phyloP scores from a whole-genome alignment of 192 early-diverging fungal genomes.

The Mortierella antarctica region DNA sequence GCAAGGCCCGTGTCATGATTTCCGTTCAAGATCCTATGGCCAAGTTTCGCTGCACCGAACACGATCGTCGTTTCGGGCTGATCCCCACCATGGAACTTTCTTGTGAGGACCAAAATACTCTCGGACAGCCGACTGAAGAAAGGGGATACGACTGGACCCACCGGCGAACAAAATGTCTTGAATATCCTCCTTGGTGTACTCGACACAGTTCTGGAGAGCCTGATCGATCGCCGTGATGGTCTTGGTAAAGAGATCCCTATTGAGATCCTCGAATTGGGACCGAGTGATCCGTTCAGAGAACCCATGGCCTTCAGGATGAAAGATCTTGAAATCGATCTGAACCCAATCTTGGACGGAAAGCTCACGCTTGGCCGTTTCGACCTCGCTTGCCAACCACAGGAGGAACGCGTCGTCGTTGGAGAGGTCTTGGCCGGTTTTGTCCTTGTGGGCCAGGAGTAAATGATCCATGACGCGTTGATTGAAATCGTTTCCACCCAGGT shows the following conservation, averaged over 20 bases:
- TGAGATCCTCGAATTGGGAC: slow-evolving; percentile 90
- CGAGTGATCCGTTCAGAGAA: slow-evolving; percentile 87
- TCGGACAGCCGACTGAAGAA: slow-evolving; percentile 83
- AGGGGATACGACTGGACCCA: slow-evolving; percentile 90
- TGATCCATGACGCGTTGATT: slow-evolving; percentile 86
- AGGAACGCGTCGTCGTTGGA: slow-evolving; percentile 3
- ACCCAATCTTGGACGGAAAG: slow-evolving; percentile 15
- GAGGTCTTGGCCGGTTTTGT: slow-evolving; percentile 63
- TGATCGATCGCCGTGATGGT: slow-evolving; percentile 85
- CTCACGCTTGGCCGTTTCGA: slow-evolving; percentile 47
- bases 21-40: slow-evolving; percentile 15
- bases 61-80: slow-evolving; percentile 85
- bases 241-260: slow-evolving; percentile 87
- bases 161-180: slow-evolving; percentile 89
- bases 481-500: slow-evolving; percentile 88
- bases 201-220: slow-evolving; percentile 81
- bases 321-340: slow-evolving; percentile 13
- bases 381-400: slow-evolving; percentile 19
- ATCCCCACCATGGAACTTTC: slow-evolving; percentile 84
- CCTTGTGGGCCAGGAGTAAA: slow-evolving; percentile 86
- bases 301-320: slow-evolving; percentile 49
- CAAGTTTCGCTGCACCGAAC: slow-evolving; percentile 85
- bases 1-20: slow-evolving; percentile 56
- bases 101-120: slow-evolving; percentile 89
- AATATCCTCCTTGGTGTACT: slow-evolving; percentile 77